These are phyloP conservation scores for Pisolithus orientalis DNA, from an alignment of 768 basidiomycete genomes.

Conservation along the genomic window DNA sequence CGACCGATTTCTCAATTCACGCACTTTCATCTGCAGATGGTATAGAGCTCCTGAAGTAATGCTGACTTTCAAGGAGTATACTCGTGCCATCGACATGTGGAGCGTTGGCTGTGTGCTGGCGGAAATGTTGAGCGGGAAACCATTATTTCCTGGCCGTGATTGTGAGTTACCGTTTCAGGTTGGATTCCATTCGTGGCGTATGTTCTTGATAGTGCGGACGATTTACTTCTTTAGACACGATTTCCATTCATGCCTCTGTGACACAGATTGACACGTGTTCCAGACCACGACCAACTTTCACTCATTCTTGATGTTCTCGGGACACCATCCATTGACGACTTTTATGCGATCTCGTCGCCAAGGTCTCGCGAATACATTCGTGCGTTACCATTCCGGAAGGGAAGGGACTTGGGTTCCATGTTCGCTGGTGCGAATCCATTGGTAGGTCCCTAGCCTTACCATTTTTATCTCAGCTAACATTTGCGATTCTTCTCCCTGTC, in stretches of 20 bases:
- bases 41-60: constrained; percentile 98
- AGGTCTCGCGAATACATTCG: constrained; percentile 83
- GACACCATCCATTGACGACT: constrained; percentile 86
- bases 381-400: constrained; percentile 81
- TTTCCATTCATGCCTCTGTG: background rate
- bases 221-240: background rate
- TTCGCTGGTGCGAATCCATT: constrained; percentile 72
- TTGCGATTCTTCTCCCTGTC: background rate
- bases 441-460: constrained; percentile 28
- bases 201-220: background rate
- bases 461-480: background rate
- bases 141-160: constrained; percentile 92
- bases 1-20: background rate
- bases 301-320: constrained; percentile 94
- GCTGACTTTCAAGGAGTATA: constrained; percentile 97
- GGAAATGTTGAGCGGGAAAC: constrained; percentile 89
- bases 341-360: constrained; percentile 83
- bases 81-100: constrained; percentile 83
- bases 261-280: background rate
- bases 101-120: constrained; percentile 83
- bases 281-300: constrained; percentile 90
- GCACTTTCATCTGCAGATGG: constrained; percentile 50
- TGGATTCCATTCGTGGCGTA: background rate
- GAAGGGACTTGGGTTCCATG: constrained; percentile 59
- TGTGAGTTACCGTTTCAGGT: constrained; percentile 37